These are phyloP conservation scores for Phyllosticta ampelicida DNA, from an alignment of 2,329 filamentous ascomycete genomes.

Conservation along the genomic window DNA sequence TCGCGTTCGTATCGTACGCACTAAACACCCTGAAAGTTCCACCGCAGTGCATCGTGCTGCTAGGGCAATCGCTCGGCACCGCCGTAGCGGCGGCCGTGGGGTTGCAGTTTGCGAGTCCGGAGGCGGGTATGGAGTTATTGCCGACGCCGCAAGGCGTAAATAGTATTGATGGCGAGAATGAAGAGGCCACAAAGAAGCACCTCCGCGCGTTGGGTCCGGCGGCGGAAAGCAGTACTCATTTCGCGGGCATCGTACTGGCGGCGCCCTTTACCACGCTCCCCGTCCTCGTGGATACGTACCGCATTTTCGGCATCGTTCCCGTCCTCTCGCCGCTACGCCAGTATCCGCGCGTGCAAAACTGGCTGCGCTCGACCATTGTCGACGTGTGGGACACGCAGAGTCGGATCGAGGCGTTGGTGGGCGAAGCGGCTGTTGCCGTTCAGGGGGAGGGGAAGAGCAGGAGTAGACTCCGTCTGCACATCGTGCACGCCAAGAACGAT, in stretches of 20 bases:
- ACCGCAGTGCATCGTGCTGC: conserved; percentile 46
- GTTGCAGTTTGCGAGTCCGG: conserved; percentile 50
- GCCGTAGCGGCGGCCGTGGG: conserved; percentile 62
- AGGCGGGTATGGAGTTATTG: conserved; percentile 15
- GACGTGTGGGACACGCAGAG: conserved; percentile 71
- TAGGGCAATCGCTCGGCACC: conserved; percentile 49
- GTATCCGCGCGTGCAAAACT: conserved; percentile 53
- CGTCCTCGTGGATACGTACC: conserved; percentile 64
- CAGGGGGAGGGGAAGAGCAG: neutral
- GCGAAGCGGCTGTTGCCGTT: conserved; percentile 22
- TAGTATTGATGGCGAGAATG: conserved; percentile 10
- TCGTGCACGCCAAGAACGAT: conserved; percentile 76
- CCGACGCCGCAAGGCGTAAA: conserved; percentile 10
- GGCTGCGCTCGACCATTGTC: conserved; percentile 53
- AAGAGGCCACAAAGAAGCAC: conserved; percentile 32
- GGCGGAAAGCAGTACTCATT: conserved; percentile 31
- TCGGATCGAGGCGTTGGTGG: conserved; percentile 51
- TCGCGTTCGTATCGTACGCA: conserved; percentile 45
- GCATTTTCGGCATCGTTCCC: conserved; percentile 66
- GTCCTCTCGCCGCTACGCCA: conserved; percentile 62
- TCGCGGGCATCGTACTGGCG: conserved; percentile 70
- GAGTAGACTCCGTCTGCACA: conserved; percentile 48
- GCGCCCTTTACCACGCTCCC: conserved; percentile 69
- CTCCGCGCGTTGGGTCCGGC: neutral
- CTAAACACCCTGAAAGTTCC: conserved; percentile 42